A percentile compares a stretch with the other conserved stretches of the same genome.
Conservation (phyloP, 2,329 filamentous ascomycete genomes). For the Fusarium luffae region DNA sequence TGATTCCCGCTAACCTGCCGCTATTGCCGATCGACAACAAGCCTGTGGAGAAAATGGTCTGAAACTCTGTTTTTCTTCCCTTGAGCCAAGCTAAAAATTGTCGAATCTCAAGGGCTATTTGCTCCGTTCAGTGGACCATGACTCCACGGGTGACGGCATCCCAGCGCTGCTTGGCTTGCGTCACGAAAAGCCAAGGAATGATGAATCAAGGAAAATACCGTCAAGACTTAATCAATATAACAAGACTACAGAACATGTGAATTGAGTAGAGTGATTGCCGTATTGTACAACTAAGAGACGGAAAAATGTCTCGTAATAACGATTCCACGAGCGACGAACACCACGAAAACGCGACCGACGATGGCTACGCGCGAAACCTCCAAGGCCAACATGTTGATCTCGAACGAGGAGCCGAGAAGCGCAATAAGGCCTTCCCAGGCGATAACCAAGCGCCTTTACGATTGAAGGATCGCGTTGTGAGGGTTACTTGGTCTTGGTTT, state of each 20-base stretch:
- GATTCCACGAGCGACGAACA: neutral
- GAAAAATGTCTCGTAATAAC: neutral
- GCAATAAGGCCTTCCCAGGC: neutral
- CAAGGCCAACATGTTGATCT: neutral
- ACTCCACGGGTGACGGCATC: slow-evolving; percentile 3
- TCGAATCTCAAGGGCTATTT: neutral
- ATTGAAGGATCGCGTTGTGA: slow-evolving; percentile 16
- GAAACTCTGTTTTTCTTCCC: neutral
- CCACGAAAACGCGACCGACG: neutral
- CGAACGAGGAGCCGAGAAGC: neutral
- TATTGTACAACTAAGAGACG: neutral
- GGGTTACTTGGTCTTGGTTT: slow-evolving; percentile 21
- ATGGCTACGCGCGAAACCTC: neutral
- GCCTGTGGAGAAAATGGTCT: neutral
- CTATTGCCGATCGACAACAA: neutral
- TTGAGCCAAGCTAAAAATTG: neutral
- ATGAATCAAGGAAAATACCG: neutral
- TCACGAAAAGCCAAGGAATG: slow-evolving; percentile 2
- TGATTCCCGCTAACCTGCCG: neutral
- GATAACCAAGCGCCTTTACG: neutral
- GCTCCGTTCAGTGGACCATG: slow-evolving; percentile 1
- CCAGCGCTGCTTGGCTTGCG: slow-evolving; percentile 9
- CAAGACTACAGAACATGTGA: too few species aligned
- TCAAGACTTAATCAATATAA: neutral
- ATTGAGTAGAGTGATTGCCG: neutral